A percentile compares a stretch with the other conserved stretches of the same genome.
phyloP scores from a whole-genome alignment of 2,329 filamentous ascomycete species.

The Beauveria medogensis region DNA sequence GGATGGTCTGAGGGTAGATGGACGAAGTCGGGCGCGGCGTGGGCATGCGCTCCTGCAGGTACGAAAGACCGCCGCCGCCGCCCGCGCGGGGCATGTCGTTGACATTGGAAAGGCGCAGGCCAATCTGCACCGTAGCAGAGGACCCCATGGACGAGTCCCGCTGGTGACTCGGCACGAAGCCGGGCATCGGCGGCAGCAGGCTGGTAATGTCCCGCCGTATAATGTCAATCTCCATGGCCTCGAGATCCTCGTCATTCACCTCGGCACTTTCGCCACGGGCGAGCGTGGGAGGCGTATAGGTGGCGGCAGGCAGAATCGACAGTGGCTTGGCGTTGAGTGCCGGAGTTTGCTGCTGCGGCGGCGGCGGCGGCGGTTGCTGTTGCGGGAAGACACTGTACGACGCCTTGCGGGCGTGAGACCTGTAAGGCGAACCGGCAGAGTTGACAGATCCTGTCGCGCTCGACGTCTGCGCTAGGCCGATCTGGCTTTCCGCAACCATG shows the following conservation, averaged over 20 bases:
- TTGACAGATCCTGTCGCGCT: background rate
- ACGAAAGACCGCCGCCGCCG: slow-evolving; percentile 2
- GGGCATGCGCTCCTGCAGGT: background rate
- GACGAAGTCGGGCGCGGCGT: slow-evolving; percentile 9
- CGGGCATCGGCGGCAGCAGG: slow-evolving; percentile 29
- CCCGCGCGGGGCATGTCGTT: slow-evolving; percentile 35
- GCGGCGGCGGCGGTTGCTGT: background rate
- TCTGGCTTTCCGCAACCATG: slow-evolving; percentile 3
- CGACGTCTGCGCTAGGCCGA: slow-evolving; percentile 1
- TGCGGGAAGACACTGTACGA: slow-evolving; percentile 21
- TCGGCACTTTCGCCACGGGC: background rate
- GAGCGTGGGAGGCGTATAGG: slow-evolving; percentile 28
- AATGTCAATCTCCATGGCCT: background rate
- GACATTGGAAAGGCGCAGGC: slow-evolving; percentile 56
- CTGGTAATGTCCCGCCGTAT: slow-evolving; percentile 9
- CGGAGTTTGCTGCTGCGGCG: background rate
- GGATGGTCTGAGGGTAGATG: slow-evolving; percentile 5
- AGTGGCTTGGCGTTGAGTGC: slow-evolving; percentile 20
- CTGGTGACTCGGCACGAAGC: slow-evolving; percentile 26
- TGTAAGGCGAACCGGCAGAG: background rate
- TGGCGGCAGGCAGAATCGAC: slow-evolving; percentile 38
- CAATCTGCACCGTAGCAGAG: slow-evolving; percentile 63
- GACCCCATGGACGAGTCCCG: slow-evolving; percentile 56
- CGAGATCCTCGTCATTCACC: background rate
- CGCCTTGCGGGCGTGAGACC: slow-evolving; percentile 11